Base-by-base conservation (phyloP, 495 filamentous ascomycete genomes). In the Aspergillus incahuasiensis region DNA sequence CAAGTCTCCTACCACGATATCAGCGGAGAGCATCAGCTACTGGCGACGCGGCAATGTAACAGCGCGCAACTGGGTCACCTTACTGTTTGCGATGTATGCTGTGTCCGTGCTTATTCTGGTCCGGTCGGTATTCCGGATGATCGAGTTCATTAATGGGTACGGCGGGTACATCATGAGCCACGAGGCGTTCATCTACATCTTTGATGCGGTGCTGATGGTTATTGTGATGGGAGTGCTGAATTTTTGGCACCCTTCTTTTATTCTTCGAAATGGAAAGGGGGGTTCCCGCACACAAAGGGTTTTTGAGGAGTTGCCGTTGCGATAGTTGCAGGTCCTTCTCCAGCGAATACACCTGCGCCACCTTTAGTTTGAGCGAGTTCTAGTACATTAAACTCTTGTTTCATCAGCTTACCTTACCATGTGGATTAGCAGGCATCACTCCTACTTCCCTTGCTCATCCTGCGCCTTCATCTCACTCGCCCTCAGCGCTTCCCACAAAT, bases 141-240 rank as follows among this genome's bases (percentile, higher is more conserved):
- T 82, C 6, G 86, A 90, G 68, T 89, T 83, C 56, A 43, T 75
- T 0, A 71, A 82, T 65, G 85, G 86, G 0, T 64, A 73, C 21
- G 63, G 70, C 12, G 83, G 84, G 0, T 71, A 61, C 58, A 42
- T 81, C 13, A 61, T 86, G 48, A 64, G 55, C 12, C 72, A 80
- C 38, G 86, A 88, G 65, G 73, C 70, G 56, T 79, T 76, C 55
- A 49, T 87, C 32, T 88, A 86, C 61, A 54, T 85, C 3, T 87
- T 84, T 56, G 83, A 86, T 58, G 63, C 72, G 30, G 43, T 70
- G 32, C 61, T 81, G 19, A 85, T 86, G 81, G 54, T 79, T 79
- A 76, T 28, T 77, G 79, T 64, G 6, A 49, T 49, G 46, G 57
- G 75, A 0, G 54, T 81, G 5, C 79, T 84, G 60, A 79, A 71